Base-by-base conservation (phyloP, 2,329 filamentous ascomycete species). In the Fusarium domesticum region DNA sequence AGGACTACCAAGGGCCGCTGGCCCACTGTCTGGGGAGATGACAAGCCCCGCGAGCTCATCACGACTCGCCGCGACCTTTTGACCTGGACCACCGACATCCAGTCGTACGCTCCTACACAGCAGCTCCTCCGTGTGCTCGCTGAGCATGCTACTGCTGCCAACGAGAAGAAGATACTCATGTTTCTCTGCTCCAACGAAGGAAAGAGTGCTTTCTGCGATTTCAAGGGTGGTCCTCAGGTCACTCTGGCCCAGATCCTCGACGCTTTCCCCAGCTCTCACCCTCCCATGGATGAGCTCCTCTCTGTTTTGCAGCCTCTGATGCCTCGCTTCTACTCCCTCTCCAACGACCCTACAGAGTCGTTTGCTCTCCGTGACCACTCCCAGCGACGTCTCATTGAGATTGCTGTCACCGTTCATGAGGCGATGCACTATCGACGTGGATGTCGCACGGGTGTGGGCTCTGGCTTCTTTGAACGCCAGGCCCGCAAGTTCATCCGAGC, bases 21-120 rank as follows among this genome's bases (percentile, higher is more conserved):
- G 92, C 93, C 93, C 4, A 98, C 93, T 1, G 95, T 98, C 38
- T 98, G 93, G 93, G 93, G 92, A 33, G 89, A 95, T 2, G 92
- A 97, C 16, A 71, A 87, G 66, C 70, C 91, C 6, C 82, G 93
- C 44, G 85, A 93, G 64, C 74, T 98, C n/a, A 75, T 91, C 43
- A 96, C 92, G 4, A 97, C 91, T 0, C 83, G 92, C 37, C 80
- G 92, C 38, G 92, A 95, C 64, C 74, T 98, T n/a, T 74, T 98
- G 43, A 95, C 87, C 8, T 98, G 93, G 93, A 96, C 91, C 64
- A 84, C 86, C 18, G 93, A 98, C 65, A 82, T 97, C 50, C 90
- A 96, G 66, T 95, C 89, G 12, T 90, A 92, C 58, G 85, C 92
- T 2, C 92, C 93, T 0, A 95, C 87, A 25, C 97, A 97, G 76